phyloP scores from a whole-genome alignment of 192 early-diverging fungal genomes.

The Podila epigama region DNA sequence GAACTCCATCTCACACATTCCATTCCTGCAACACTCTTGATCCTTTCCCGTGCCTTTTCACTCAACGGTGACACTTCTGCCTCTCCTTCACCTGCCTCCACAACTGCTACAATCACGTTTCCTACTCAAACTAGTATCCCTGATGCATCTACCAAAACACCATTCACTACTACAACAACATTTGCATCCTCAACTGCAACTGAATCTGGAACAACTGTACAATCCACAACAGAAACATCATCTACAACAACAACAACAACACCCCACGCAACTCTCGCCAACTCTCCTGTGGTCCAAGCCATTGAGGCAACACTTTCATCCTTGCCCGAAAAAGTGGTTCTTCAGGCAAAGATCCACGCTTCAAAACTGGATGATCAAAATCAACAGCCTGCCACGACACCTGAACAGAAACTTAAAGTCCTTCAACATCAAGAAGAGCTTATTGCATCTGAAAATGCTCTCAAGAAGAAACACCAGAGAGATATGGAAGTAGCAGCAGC shows the following conservation, averaged over 20 bases:
- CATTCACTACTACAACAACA: background rate
- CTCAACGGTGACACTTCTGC: constrained; percentile 51
- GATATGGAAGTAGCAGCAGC: too few species aligned
- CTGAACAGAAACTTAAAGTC: constrained; percentile 89
- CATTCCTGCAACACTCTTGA: constrained; percentile 85
- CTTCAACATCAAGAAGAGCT: constrained; percentile 93
- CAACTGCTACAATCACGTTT: too few species aligned
- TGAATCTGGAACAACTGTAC: background rate
- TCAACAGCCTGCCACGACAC: constrained; percentile 84
- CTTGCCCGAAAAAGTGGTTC: constrained; percentile 86
- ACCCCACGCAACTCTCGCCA: background rate
- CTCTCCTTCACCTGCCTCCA: background rate
- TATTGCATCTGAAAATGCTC: constrained; percentile 89
- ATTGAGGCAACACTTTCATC: constrained; percentile 88
- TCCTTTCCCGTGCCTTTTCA: constrained; percentile 85
- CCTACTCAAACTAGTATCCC: too few species aligned
- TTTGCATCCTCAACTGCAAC: background rate
- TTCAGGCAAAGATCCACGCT: constrained; percentile 65
- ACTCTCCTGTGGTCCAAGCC: constrained; percentile 65
- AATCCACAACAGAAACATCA: background rate
- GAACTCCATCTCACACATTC: constrained; percentile 90
- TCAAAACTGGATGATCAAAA: constrained; percentile 81
- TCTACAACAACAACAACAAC: background rate
- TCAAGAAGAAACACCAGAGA: constrained; percentile 21
- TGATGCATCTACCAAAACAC: too few species aligned